Conservation (phyloP, 2,329 filamentous ascomycete species). For the Coniochaeta pulveracea region DNA sequence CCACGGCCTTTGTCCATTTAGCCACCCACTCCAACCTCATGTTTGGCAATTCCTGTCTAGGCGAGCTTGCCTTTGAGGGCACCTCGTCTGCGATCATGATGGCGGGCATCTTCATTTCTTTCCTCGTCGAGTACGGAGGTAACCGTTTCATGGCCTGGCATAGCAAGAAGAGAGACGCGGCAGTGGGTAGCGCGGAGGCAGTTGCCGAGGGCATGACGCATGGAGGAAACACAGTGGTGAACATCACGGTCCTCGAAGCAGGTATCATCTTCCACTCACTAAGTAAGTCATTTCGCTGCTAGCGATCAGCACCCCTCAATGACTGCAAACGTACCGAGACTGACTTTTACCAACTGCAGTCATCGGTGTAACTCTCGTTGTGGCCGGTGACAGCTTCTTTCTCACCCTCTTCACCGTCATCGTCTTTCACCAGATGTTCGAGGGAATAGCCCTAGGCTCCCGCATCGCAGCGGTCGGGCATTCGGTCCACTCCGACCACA, state of each 20-base stretch:
- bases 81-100: constrained; percentile 62
- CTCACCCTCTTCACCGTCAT: constrained; percentile 50
- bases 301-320: constrained; percentile 2
- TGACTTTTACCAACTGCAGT: constrained; percentile 23
- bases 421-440: constrained; percentile 67
- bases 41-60: constrained; percentile 61
- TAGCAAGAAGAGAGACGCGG: too few relatives aligned
- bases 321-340: background rate
- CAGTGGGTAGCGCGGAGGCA: constrained; percentile 10
- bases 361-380: constrained; percentile 50
- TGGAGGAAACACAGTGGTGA: constrained; percentile 31
- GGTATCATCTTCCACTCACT: constrained; percentile 69
- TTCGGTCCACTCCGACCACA: background rate
- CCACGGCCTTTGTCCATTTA: constrained; percentile 61
- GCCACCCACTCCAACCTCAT: constrained; percentile 63
- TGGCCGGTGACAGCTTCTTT: constrained; percentile 41
- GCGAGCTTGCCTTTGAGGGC: constrained; percentile 53
- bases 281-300: constrained; percentile 27
- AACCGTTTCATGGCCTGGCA: constrained; percentile 39
- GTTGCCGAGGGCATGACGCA: constrained; percentile 11
- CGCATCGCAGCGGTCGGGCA: constrained; percentile 49
- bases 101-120: constrained; percentile 63
- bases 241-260: constrained; percentile 58
- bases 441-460: constrained; percentile 60
- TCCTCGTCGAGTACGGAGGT: constrained; percentile 57